Percentiles rank a stretch among this genome's conserved stretches.
Conservation (phyloP, 768 basidiomycete genomes). For the Hygrocybe coccinea region DNA sequence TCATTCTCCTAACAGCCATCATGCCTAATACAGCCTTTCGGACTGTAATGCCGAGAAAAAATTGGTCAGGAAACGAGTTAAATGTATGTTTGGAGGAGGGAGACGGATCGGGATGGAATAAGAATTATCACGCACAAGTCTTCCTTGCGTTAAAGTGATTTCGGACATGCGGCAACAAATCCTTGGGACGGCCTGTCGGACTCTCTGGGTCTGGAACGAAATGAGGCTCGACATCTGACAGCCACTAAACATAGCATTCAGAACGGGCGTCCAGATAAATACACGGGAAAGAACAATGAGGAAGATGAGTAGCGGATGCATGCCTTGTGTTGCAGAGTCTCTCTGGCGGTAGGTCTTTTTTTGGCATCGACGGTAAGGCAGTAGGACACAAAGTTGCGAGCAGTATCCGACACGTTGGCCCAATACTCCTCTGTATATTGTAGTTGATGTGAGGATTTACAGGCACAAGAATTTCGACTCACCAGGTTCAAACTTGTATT, state of each 20-base stretch:
- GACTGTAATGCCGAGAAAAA: slow-evolving; percentile 45
- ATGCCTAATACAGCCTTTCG: slow-evolving; percentile 83
- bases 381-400: slow-evolving; percentile 72
- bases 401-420: slow-evolving; percentile 76
- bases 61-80: slow-evolving; percentile 7
- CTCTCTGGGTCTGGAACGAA: slow-evolving; percentile 61
- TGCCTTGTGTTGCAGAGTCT: slow-evolving; percentile 67
- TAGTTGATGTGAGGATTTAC: too few species aligned
- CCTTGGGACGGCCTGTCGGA: slow-evolving; percentile 55
- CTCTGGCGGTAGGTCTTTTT: slow-evolving; percentile 70
- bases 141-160: slow-evolving; percentile 84
- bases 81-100: background rate
- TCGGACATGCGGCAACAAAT: slow-evolving; percentile 86
- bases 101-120: background rate
- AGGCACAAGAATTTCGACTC: slow-evolving; percentile 36
- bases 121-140: slow-evolving; percentile 55
- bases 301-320: slow-evolving; percentile 2
- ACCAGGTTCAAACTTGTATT: slow-evolving; percentile 77
- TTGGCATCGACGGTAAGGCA: slow-evolving; percentile 85
- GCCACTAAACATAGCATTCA: slow-evolving; percentile 45
- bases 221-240: slow-evolving; percentile 64
- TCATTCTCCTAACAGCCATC: slow-evolving; percentile 80
- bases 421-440: slow-evolving; percentile 82
- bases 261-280: background rate
- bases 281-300: background rate